Base-by-base conservation (phyloP, 345 rosid species). In the Gossypium australe region DNA sequence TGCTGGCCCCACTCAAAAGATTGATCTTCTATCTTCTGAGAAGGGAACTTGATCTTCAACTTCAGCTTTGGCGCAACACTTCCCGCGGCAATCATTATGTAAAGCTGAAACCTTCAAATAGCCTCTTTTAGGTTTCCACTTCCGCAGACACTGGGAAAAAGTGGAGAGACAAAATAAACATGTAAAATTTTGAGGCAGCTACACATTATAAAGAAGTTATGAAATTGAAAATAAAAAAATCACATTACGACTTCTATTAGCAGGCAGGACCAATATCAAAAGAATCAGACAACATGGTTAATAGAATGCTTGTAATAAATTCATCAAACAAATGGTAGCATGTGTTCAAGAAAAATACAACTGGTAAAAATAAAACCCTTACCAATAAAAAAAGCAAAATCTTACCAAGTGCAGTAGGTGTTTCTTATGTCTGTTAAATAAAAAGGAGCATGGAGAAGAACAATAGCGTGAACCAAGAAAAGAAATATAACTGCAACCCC, bases 21-120 rank as follows among this genome's bases (percentile, higher is more conserved):
- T 67, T 44, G 80, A 2, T 75, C 78, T 75, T 84, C 84, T 67
- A 79, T 24, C 6, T 80, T 82, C 74, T 80, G 86, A 66, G 81
- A 70, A 10, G 92, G 75, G 71, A 90, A 82, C 76, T 89, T 94
- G 51, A 87, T 85, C 81, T 81, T 92, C 78, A 94, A 65, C 76
- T 80, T 87, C 38, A 79, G 80, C 82, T 84, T 44, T 14, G 72
- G 72, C 44, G 29, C 25, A 17, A 29, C 45, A 69, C 60, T 27
- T 51, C n/a, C 75, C 20, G 55, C 5, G 7, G 67, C 67, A 44
- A 72, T 38, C 75, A 72, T 72, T 22, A 9, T 72, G 75, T 69
- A 2, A 86, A 0, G 25, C 24, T 16, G 24, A 2, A 68, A 49
- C 25, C 24, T 25, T 68, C 44, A 68, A 27, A 68, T 16, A 25